phyloP scores from a whole-genome alignment of 1,139 yeast genomes.

The Kodamaea alishanica region DNA sequence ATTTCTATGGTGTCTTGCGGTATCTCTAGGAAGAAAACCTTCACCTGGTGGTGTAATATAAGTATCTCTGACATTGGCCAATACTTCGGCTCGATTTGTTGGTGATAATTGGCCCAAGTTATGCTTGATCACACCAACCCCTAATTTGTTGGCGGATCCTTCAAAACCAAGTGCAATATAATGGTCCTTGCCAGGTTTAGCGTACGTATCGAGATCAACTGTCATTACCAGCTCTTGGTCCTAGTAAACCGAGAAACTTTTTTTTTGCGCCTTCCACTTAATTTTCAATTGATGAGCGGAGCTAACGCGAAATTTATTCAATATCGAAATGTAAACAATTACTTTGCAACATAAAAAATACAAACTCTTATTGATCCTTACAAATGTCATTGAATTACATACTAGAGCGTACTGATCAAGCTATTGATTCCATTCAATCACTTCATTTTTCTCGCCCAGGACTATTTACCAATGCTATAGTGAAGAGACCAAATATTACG shows the following conservation, averaged over 20 bases:
- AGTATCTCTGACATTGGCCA: slow-evolving; percentile 89
- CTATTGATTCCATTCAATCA: slow-evolving; percentile 24
- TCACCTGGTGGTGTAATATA: slow-evolving; percentile 97
- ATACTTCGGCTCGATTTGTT: slow-evolving; percentile 64
- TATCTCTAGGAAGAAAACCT: slow-evolving; percentile 93
- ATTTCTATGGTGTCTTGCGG: slow-evolving; percentile 92
- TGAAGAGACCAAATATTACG: slow-evolving; percentile 53
- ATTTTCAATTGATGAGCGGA: too few species aligned
- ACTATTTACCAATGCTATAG: slow-evolving; percentile 61
- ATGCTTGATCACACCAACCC: slow-evolving; percentile 88
- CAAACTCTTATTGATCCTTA: too few species aligned
- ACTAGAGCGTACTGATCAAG: slow-evolving; percentile 14
- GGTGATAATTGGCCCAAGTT: slow-evolving; percentile 47
- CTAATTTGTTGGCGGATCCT: slow-evolving; percentile 95
- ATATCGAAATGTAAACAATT: background rate
- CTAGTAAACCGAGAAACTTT: too few species aligned
- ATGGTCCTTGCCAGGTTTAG: slow-evolving; percentile 42
- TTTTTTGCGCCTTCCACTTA: too few species aligned
- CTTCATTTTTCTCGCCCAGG: slow-evolving; percentile 53
- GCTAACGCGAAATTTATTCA: background rate
- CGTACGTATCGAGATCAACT: slow-evolving; percentile 38
- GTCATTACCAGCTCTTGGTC: slow-evolving; percentile 11
- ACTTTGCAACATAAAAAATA: background rate
- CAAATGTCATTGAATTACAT: slow-evolving; percentile 11
- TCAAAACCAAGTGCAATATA: slow-evolving; percentile 86